These are phyloP conservation scores for Neofusicoccum sp. DNA, from an alignment of 2,329 filamentous ascomycete species.

Conservation along the genomic window DNA sequence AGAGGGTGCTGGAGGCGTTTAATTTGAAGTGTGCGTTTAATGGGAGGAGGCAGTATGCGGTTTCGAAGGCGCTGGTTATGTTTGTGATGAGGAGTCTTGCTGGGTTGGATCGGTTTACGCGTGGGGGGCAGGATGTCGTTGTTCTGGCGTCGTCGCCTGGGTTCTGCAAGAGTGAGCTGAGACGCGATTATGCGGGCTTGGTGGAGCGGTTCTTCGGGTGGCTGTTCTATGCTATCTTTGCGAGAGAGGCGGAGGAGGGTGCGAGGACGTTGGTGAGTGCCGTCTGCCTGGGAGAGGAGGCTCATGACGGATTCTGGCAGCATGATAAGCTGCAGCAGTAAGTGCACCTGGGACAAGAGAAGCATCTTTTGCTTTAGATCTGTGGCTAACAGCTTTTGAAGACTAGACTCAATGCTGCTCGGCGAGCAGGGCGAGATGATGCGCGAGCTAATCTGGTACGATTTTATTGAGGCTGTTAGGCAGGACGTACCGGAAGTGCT, in stretches of 20 bases:
- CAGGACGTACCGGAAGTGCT: conserved; percentile 28
- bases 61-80: conserved; percentile 1
- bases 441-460: conserved; percentile 31
- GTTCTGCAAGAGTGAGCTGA: conserved; percentile 21
- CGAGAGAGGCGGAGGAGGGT: conserved; percentile 41
- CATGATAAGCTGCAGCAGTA: conserved; percentile 32
- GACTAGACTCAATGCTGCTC: conserved; percentile 25
- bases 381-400: not conserved
- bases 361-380: not conserved
- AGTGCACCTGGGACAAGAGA: not conserved
- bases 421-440: conserved; percentile 34
- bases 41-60: conserved; percentile 1
- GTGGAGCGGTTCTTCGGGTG: conserved; percentile 22
- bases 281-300: conserved; percentile 32
- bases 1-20: not conserved
- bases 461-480: conserved; percentile 33
- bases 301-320: conserved; percentile 38
- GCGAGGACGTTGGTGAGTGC: conserved; percentile 41
- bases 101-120: not conserved
- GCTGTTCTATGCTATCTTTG: conserved; percentile 28
- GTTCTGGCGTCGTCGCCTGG: conserved; percentile 22
- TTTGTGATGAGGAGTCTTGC: conserved; percentile 3
- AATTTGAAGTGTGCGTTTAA: not conserved
- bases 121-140: conserved; percentile 16
- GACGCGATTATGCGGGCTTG: conserved; percentile 21